Conservation (phyloP, 2,329 filamentous ascomycete genomes). For the Rhynchosporium secalis region DNA sequence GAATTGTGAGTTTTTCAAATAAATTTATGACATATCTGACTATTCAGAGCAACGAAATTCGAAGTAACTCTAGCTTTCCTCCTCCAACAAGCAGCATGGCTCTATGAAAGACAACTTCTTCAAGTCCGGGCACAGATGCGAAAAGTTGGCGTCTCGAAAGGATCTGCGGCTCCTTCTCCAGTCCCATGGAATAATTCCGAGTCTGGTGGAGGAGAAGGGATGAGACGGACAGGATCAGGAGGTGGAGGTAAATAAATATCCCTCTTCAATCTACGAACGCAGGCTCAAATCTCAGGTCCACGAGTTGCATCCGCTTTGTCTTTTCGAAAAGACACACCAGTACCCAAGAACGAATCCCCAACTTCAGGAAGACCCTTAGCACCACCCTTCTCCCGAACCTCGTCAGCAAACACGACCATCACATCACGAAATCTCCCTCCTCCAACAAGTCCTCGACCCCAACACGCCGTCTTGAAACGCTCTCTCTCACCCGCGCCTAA, state of each 20-base stretch:
- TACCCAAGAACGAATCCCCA: constrained; percentile 30
- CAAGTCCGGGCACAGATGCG: constrained; percentile 90
- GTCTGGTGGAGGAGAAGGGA: constrained; percentile 46
- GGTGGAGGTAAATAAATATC: constrained; percentile 39
- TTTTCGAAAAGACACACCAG: constrained; percentile 35
- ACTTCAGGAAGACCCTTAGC: constrained; percentile 30
- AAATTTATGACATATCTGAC: constrained; percentile 8
- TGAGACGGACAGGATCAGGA: constrained; percentile 53
- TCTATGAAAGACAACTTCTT: constrained; percentile 87
- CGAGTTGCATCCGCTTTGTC: constrained; percentile 37
- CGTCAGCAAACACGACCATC: constrained; percentile 37
- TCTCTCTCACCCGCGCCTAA: constrained; percentile 34
- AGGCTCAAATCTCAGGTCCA: constrained; percentile 32
- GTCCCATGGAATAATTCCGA: constrained; percentile 51
- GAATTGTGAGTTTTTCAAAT: constrained; percentile 59
- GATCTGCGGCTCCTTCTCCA: constrained; percentile 58
- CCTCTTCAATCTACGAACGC: neutral
- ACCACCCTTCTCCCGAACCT: constrained; percentile 38
- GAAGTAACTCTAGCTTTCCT: constrained; percentile 86
- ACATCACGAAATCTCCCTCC: constrained; percentile 34
- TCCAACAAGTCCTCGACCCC: constrained; percentile 34
- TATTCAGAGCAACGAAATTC: constrained; percentile 67
- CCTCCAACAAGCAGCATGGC: constrained; percentile 88
- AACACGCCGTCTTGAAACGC: constrained; percentile 32
- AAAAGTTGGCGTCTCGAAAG: constrained; percentile 62